Conservation (phyloP, 2,329 filamentous ascomycete species). For the Cytospora piceicola region DNA sequence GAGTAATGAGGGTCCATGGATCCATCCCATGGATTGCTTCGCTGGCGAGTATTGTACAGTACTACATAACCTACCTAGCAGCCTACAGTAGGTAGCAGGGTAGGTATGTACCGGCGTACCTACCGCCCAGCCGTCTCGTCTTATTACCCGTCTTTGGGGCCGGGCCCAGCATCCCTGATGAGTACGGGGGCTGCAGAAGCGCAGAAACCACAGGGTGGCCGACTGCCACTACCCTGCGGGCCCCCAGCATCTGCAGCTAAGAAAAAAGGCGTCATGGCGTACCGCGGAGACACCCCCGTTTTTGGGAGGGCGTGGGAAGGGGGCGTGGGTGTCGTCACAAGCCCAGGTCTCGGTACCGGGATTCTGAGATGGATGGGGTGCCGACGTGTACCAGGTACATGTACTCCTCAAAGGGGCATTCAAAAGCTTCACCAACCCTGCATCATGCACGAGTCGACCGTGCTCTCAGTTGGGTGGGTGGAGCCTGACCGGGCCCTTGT, state of each 20-base stretch:
- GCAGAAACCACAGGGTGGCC: constrained; percentile 20
- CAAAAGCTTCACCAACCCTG: constrained; percentile 28
- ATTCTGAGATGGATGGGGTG: constrained; percentile 18
- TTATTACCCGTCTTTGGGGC: constrained; percentile 24
- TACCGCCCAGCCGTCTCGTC: constrained; percentile 4
- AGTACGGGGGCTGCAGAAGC: constrained; percentile 23
- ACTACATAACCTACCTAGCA: no score
- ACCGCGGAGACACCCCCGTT: constrained; percentile 27
- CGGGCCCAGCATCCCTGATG: constrained; percentile 26
- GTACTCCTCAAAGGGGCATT: not conserved
- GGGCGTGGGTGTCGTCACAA: constrained; percentile 6
- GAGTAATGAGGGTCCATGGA: constrained; percentile 28
- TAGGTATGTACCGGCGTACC: no score
- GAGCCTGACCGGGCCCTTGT: constrained; percentile 28
- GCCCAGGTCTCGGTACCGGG: constrained; percentile 21
- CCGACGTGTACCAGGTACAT: constrained; percentile 25
- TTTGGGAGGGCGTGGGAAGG: constrained; percentile 27
- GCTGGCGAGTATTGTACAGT: constrained; percentile 1
- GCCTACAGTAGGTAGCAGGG: no score
- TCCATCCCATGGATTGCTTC: not conserved
- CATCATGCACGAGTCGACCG: constrained; percentile 31
- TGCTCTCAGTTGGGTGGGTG: constrained; percentile 11
- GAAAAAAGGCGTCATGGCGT: constrained; percentile 30
- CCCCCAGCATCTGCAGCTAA: constrained; percentile 31
- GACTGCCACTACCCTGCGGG: constrained; percentile 27